phyloP scores from a whole-genome alignment of 2,329 filamentous ascomycete genomes.

The Fusarium beomiforme region DNA sequence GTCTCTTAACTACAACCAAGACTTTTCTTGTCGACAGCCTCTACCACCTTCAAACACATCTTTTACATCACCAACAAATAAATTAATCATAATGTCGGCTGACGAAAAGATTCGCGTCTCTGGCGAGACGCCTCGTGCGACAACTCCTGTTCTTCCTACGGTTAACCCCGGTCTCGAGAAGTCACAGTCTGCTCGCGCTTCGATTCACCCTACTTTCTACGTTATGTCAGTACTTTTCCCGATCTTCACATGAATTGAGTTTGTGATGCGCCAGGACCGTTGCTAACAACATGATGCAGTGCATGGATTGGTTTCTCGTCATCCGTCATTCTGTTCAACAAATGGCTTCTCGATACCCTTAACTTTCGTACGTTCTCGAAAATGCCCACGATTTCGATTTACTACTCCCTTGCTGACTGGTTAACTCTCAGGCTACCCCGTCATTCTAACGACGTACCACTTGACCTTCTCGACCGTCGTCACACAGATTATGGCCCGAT shows the following conservation, averaged over 20 bases:
- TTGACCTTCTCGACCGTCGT: slow-evolving; percentile 91
- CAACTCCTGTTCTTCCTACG: slow-evolving; percentile 77
- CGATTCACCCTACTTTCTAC: slow-evolving; percentile 86
- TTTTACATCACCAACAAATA: slow-evolving; percentile 51
- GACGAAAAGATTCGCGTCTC: slow-evolving; percentile 88
- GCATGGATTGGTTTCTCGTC: slow-evolving; percentile 94
- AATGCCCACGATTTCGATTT: not conserved
- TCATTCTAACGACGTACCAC: slow-evolving; percentile 96
- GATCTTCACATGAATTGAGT: not conserved
- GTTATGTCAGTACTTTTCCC: slow-evolving; percentile 66
- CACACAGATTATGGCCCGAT: slow-evolving; percentile 92
- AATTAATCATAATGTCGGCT: slow-evolving; percentile 55
- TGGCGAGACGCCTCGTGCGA: slow-evolving; percentile 74
- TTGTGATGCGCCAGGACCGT: not conserved
- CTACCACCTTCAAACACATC: slow-evolving; percentile 23
- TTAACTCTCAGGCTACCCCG: slow-evolving; percentile 66
- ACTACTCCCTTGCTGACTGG: slow-evolving; percentile 26
- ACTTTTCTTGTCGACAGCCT: slow-evolving; percentile 29
- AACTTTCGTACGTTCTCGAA: slow-evolving; percentile 68
- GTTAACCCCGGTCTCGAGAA: slow-evolving; percentile 82
- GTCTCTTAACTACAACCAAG: slow-evolving; percentile 39
- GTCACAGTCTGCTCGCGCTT: slow-evolving; percentile 68
- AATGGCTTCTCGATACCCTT: slow-evolving; percentile 90
- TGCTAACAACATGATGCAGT: slow-evolving; percentile 58
- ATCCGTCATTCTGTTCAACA: slow-evolving; percentile 98